A percentile compares a stretch with the other conserved stretches of the same genome.
Evolutionary conservation across 306 rosid genomes (phyloP).

Genomic region (Myrica gale): DNA sequence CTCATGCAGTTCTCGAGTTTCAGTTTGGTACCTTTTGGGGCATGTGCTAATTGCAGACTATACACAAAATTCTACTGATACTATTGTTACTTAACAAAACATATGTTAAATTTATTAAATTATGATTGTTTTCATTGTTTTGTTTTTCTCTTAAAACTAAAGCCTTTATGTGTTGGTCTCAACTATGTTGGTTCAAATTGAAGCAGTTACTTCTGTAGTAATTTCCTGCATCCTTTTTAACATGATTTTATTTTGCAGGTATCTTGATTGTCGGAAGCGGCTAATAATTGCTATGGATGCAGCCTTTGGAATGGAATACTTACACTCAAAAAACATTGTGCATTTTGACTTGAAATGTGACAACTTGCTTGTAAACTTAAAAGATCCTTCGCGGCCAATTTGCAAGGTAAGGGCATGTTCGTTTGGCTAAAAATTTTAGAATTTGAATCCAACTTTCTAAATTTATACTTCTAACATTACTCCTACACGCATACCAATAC

Average conservation of each 20-base stretch:
- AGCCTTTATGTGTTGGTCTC: not conserved
- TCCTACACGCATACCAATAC: too few relatives aligned
- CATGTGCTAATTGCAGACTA: not conserved
- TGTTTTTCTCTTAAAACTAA: not conserved
- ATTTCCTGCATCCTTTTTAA: slow-evolving; percentile 15
- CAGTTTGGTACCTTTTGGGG: slow-evolving; percentile 10
- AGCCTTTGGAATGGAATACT: slow-evolving; percentile 94
- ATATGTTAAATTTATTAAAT: not conserved
- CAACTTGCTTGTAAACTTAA: slow-evolving; percentile 83
- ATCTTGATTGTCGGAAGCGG: slow-evolving; percentile 85
- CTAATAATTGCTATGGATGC: slow-evolving; percentile 91
- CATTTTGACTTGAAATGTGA: slow-evolving; percentile 93
- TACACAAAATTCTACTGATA: not conserved
- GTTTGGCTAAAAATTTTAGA: too few relatives aligned
- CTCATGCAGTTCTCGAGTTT: slow-evolving; percentile 24
- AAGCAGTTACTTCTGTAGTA: not conserved
- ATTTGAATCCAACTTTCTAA: too few relatives aligned
- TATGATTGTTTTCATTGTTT: not conserved
- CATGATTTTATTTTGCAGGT: slow-evolving; percentile 45
- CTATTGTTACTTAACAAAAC: not conserved
- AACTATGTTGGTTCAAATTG: slow-evolving; percentile 7
- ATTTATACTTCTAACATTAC: too few relatives aligned
- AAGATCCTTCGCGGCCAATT: slow-evolving; percentile 79
- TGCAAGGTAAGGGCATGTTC: slow-evolving; percentile 56
- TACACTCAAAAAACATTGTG: slow-evolving; percentile 79